Percentiles rank a stretch among this genome's conserved stretches.
These are phyloP conservation scores for Hyaloscypha variabilis DNA, from an alignment of 495 filamentous ascomycete species.

Conservation along the genomic window DNA sequence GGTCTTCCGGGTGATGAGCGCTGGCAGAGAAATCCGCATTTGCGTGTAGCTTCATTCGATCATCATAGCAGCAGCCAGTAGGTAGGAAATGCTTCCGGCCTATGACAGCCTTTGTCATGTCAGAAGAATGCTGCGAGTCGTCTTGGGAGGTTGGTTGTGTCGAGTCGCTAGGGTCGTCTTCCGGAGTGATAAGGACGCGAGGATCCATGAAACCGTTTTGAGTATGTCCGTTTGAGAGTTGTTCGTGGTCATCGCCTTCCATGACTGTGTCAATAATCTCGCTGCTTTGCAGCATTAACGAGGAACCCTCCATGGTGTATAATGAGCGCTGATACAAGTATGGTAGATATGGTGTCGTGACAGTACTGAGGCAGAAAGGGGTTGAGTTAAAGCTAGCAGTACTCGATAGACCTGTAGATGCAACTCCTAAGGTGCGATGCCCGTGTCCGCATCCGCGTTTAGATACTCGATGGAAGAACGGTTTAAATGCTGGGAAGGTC, in stretches of 20 bases:
- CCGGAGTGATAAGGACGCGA: conserved; percentile 9
- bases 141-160: conserved; percentile 7
- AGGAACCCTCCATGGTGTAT: conserved; percentile 13
- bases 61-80: conserved; percentile 86
- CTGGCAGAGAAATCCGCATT: conserved; percentile 68
- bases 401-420: too few species aligned
- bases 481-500: neutral
- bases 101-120: neutral
- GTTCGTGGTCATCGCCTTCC: conserved; percentile 7
- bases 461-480: neutral
- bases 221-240: conserved; percentile 4
- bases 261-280: conserved; percentile 24
- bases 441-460: neutral
- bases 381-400: too few species aligned
- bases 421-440: too few species aligned
- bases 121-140: conserved; percentile 1
- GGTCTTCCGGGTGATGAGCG: conserved; percentile 92
- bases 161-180: conserved; percentile 16
- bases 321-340: neutral
- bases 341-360: too few species aligned
- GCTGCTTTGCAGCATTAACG: conserved; percentile 22
- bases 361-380: too few species aligned
- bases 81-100: conserved; percentile 46
- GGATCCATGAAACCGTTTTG: conserved; percentile 32
- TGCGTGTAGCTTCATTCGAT: conserved; percentile 88